phyloP scores from a whole-genome alignment of 2,329 filamentous ascomycete species.

The Epichloe elymi region DNA sequence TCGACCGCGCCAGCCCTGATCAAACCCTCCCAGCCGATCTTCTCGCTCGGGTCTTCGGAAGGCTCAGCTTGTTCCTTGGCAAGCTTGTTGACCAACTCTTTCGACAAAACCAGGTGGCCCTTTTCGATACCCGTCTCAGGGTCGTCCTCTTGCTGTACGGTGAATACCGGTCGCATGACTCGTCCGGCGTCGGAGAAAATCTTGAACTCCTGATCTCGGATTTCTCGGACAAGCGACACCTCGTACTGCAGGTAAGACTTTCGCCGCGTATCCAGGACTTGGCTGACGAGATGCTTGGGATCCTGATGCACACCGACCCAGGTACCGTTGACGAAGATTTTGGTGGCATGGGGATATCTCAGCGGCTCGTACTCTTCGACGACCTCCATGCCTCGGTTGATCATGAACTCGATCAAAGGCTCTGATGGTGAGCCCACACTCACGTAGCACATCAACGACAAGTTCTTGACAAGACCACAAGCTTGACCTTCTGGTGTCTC shows the following conservation, averaged over 20 bases:
- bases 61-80: constrained; percentile 62
- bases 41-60: constrained; percentile 43
- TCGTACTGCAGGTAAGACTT: constrained; percentile 79
- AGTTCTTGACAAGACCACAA: constrained; percentile 94
- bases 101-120: constrained; percentile 69
- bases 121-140: constrained; percentile 43
- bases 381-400: constrained; percentile 88
- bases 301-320: constrained; percentile 96
- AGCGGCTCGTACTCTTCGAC: constrained; percentile 87
- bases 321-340: constrained; percentile 94
- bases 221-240: constrained; percentile 89
- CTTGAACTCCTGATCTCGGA: constrained; percentile 94
- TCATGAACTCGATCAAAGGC: constrained; percentile 90
- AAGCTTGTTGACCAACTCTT: constrained; percentile 61
- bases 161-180: constrained; percentile 87
- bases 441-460: constrained; percentile 96
- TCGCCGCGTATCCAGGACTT: constrained; percentile 65
- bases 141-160: constrained; percentile 79
- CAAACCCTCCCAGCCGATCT: constrained; percentile 81
- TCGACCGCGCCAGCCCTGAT: constrained; percentile 79
- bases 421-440: constrained; percentile 87
- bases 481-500: constrained; percentile 97
- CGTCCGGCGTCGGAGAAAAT: constrained; percentile 95
- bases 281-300: constrained; percentile 68
- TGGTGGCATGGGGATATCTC: constrained; percentile 81